A percentile compares a stretch with the other conserved stretches of the same genome.
Conservation (phyloP, 805 yeast species). For the Metschnikowia arizonensis region DNA sequence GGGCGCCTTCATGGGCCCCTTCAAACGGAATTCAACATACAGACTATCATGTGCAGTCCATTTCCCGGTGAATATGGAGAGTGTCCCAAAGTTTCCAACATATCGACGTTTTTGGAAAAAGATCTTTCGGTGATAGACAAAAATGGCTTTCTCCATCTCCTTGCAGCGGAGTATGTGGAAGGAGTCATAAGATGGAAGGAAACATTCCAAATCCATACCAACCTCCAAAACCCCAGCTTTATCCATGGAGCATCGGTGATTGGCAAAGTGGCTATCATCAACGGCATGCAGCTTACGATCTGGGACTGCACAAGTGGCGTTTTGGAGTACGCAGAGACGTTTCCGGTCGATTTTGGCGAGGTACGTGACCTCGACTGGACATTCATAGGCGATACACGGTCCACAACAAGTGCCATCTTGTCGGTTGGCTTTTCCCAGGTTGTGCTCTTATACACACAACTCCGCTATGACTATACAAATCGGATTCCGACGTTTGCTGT, state of each 20-base stretch:
- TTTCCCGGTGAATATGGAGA: conserved; percentile 34
- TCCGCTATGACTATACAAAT: conserved; percentile 86
- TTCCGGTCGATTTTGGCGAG: conserved; percentile 26
- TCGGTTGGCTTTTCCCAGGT: conserved; percentile 71
- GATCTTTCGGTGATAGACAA: conserved; percentile 53
- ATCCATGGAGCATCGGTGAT: conserved; percentile 69
- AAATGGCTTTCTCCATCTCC: conserved; percentile 26
- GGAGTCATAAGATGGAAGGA: conserved; percentile 50
- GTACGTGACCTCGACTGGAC: conserved; percentile 89
- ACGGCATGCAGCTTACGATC: conserved; percentile 54
- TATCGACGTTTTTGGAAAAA: conserved; percentile 50
- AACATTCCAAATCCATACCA: conserved; percentile 50
- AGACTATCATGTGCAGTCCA: conserved; percentile 18
- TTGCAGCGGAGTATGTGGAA: conserved; percentile 18
- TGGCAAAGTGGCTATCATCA: conserved; percentile 72
- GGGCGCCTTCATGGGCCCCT: not conserved
- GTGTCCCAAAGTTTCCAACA: conserved; percentile 45
- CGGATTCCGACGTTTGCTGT: conserved; percentile 72
- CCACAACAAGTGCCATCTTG: conserved; percentile 54
- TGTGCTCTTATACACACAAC: conserved; percentile 70
- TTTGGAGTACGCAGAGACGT: conserved; percentile 55
- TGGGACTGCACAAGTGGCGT: conserved; percentile 75
- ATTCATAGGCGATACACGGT: conserved; percentile 42
- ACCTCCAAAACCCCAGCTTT: conserved; percentile 46
- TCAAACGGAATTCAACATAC: conserved; percentile 2